phyloP scores from a whole-genome alignment of 768 basidiomycete genomes.

The Auriscalpium vulgare region DNA sequence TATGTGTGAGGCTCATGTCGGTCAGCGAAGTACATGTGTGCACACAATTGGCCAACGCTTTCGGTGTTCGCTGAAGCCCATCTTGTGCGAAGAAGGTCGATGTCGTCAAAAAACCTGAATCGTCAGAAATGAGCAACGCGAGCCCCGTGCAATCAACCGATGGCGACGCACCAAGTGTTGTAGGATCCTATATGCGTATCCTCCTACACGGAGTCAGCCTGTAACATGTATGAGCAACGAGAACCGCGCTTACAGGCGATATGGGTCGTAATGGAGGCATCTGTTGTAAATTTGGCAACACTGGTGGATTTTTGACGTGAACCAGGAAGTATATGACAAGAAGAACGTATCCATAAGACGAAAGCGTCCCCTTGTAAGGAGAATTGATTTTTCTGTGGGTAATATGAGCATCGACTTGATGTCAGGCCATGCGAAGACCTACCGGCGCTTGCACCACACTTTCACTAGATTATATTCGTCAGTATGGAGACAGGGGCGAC shows the following conservation, averaged over 20 bases:
- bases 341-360: constrained; percentile 95
- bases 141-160: background rate
- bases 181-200: constrained; percentile 73
- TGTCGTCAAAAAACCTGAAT: constrained; percentile 91
- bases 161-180: constrained; percentile 57
- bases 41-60: constrained; percentile 86
- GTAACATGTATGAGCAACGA: constrained; percentile 1
- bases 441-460: constrained; percentile 97
- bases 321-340: constrained; percentile 97
- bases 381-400: constrained; percentile 88
- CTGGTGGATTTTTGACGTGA: constrained; percentile 95
- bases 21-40: constrained; percentile 8
- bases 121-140: background rate
- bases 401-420: constrained; percentile 1
- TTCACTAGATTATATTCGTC: constrained; percentile 54
- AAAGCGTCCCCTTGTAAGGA: constrained; percentile 93
- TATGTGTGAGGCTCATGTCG: constrained; percentile 6
- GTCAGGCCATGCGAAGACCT: constrained; percentile 10
- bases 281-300: constrained; percentile 92
- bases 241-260: constrained; percentile 43
- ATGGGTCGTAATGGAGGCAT: constrained; percentile 89
- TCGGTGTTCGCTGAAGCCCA: constrained; percentile 95
- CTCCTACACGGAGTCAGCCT: constrained; percentile 39
- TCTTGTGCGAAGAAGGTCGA: constrained; percentile 81
- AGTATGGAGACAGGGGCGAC: constrained; percentile 5